Evolutionary conservation across 352 stramenopile genomes (phyloP), one percentile per base, ranked within the genome.

Genomic region (Phytophthora hybrid): DNA sequence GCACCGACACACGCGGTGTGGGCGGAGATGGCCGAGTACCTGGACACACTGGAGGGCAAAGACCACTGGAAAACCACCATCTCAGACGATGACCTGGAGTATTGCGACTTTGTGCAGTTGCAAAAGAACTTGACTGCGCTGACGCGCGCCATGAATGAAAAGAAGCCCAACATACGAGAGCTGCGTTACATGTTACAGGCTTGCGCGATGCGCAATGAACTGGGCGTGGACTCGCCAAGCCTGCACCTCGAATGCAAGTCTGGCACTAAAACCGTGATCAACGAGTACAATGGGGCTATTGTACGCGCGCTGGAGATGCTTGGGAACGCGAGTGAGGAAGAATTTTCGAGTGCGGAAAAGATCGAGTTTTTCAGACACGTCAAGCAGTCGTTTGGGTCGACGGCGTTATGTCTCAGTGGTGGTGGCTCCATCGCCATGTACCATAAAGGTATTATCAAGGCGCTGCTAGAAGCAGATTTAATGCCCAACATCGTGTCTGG

Each of bases 381-480:
- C 8, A 89, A 91, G 66, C 81, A 91, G 18, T 88, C 97, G 70
- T 95, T 98, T 60, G 97, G 97, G 1, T 84, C 89, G 4, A 98
- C 95, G 5, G 95, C 95, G 32, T 74, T 99, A n/a, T 98, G 96
- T 79, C 79, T 99, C 5, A 97, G 85, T 39, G 97, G 97, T 41
- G 97, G 97, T 23, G 97, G 97, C 31, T 90, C 71, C 62, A 97
- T 94, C 62, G 90, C 93, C 4, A 98, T 99, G 95, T 98, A 99
- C 69, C 97, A 99, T 80, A 88, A 98, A 61, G 97, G 97, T 32
- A 94, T 98, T n/a, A 92, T 99, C 23, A 89, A 90, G 29, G 93
- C 93, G 13, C 73, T 99, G 19, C 79, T 98, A 8, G 88, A 98
- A 56, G 86, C 86, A 0, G 87, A 94, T 46, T 11, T 98, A 3